Evolutionary conservation across 257 asterid genomes (phyloP).

Genomic region (Coffea canephora): DNA sequence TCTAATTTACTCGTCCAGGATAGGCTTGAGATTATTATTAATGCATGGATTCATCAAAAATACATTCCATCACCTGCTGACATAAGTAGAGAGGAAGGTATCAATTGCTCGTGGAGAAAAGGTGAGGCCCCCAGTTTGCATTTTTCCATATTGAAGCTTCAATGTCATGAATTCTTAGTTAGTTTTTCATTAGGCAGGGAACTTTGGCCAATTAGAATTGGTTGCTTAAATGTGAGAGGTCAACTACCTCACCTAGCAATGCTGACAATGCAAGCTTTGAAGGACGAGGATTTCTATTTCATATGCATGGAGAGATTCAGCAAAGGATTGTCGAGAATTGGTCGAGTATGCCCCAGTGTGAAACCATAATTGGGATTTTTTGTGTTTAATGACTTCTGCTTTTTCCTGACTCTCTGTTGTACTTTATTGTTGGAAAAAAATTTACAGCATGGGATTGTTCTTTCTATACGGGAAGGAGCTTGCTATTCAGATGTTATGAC

Average conservation of each 20-base stretch:
- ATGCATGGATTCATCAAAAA: conserved; percentile 54
- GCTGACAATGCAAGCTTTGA: conserved; percentile 53
- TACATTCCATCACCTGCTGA: conserved; percentile 89
- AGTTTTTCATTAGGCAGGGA: conserved; percentile 54
- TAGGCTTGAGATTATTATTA: conserved; percentile 77
- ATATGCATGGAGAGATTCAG: conserved; percentile 60
- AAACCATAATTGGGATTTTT: neutral
- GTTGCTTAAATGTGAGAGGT: conserved; percentile 56
- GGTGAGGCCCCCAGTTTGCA: conserved; percentile 38
- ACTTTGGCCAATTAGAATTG: conserved; percentile 70
- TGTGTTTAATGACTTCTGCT: neutral
- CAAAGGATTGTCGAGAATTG: conserved; percentile 27
- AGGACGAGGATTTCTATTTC: conserved; percentile 55
- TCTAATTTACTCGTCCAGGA: conserved; percentile 50
- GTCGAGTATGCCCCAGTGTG: conserved; percentile 38
- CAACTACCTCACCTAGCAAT: conserved; percentile 54
- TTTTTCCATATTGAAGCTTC: neutral
- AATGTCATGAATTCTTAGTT: conserved; percentile 15
- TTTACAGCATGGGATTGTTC: conserved; percentile 58
- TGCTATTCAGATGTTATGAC: conserved; percentile 50
- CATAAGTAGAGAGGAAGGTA: conserved; percentile 77
- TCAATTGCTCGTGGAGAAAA: conserved; percentile 50
- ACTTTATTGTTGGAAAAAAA: conserved; percentile 8
- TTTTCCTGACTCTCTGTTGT: conserved; percentile 4
- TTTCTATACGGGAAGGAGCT: conserved; percentile 76